A percentile compares a stretch with the other conserved stretches of the same genome.
These are phyloP conservation scores for Aspergillus sp. DNA, from an alignment of 2,329 filamentous ascomycete species.

Conservation along the genomic window DNA sequence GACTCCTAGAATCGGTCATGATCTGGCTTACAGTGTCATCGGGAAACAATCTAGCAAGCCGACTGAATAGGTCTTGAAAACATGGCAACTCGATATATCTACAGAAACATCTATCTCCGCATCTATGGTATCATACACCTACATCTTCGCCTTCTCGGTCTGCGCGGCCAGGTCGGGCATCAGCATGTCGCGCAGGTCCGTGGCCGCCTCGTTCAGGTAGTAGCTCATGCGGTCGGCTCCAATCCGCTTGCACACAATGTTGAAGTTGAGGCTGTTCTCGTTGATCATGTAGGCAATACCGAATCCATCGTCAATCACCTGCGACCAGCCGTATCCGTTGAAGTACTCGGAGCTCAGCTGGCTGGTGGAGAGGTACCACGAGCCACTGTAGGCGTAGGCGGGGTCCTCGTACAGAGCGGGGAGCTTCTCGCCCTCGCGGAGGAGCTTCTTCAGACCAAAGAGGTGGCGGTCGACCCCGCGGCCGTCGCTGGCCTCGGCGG, in stretches of 20 bases:
- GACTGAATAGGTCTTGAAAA: too few relatives aligned
- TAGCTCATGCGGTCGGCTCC: constrained; percentile 92
- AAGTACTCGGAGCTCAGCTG: constrained; percentile 97
- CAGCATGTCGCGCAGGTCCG: constrained; percentile 84
- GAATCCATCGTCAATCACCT: constrained; percentile 93
- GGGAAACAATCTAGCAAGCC: too few relatives aligned
- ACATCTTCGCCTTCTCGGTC: constrained; percentile 83
- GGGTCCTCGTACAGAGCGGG: constrained; percentile 86
- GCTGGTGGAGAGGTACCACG: constrained; percentile 85
- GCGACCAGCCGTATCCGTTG: constrained; percentile 98
- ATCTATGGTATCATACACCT: constrained; percentile 31
- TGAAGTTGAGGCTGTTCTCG: constrained; percentile 98
- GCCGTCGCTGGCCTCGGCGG: constrained; percentile 81
- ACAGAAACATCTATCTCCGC: too few relatives aligned
- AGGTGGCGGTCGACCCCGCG: constrained; percentile 94
- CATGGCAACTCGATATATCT: too few relatives aligned
- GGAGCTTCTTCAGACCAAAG: constrained; percentile 92
- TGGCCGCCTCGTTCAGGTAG: constrained; percentile 90
- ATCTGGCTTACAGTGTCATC: too few relatives aligned
- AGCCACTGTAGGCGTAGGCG: constrained; percentile 76
- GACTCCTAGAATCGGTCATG: too few relatives aligned
- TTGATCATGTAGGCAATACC: constrained; percentile 99
- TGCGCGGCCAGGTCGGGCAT: constrained; percentile 68
- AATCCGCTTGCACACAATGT: constrained; percentile 90
- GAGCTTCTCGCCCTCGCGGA: constrained; percentile 75